Evolutionary conservation across 2,329 filamentous ascomycete species (phyloP), one percentile per base, ranked within the genome.

Genomic region (Tolypocladium inflatum): DNA sequence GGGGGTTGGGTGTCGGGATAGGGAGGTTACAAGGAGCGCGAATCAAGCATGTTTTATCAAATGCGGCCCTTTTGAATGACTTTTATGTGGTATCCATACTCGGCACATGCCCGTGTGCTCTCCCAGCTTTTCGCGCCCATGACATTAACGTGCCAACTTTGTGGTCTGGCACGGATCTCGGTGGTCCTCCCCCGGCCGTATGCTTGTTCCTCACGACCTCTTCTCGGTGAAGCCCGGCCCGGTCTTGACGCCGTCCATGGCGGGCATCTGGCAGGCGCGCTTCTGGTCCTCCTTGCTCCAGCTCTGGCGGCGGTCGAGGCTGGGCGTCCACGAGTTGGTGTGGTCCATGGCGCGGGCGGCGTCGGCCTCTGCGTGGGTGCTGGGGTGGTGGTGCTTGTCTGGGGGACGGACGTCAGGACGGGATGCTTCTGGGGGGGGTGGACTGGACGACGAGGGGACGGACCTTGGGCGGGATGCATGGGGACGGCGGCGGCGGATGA

Each of bases 221-320:
- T 57, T 60, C 71, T 80, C 77, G 38, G 69, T 75, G 58, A 80
- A 80, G 0, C 78, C 77, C 9, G 72, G 70, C 2, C 70, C 71
- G 1, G 69, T 67, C 65, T 70, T 64, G 58, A 71, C 70, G 39
- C 65, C 66, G 2, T 65, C 68, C 37, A 78, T 71, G 57, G 66
- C 70, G 53, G 68, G 70, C 78, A 81, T 78, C 64, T 81, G 79
- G 69, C 80, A 64, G 57, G 70, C 70, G 61, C 76, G 80, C 68
- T 81, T 82, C 67, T 75, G 75, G 66, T 82, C 81, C 68, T 85
- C 78, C 41, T 73, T 71, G 64, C 72, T 77, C 73, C 77, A 84
- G 70, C 79, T 81, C 66, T 78, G 77, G 53, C 79, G 76, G 11
- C 76, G 73, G 62, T 74, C 69, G 56, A 75, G 63, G 21, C 65